Conservation (phyloP, 306 rosid species). For the Cucurbita pepo region DNA sequence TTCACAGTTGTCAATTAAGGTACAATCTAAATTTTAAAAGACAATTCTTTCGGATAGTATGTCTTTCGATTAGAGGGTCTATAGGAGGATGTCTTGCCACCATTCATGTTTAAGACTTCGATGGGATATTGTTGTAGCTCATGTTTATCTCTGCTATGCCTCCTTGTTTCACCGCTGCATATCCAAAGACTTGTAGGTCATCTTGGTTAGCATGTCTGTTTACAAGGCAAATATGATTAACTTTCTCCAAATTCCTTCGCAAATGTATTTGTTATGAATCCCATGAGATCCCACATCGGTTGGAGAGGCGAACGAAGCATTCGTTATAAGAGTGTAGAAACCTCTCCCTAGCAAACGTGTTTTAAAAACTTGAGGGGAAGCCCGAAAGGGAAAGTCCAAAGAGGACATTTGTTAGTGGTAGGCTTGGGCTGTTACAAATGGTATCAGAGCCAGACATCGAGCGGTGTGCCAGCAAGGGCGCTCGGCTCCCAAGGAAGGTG, state of each 20-base stretch:
- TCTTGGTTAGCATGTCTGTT: neutral
- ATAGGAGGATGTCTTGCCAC: neutral
- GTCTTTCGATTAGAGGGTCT: no score
- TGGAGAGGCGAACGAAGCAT: no score
- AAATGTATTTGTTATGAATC: neutral
- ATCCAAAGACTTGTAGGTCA: neutral
- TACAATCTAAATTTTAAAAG: slow-evolving; percentile 2
- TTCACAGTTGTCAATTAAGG: slow-evolving; percentile 81
- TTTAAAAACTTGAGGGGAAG: no score
- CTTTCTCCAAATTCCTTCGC: neutral
- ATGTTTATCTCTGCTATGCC: neutral
- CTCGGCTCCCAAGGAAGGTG: no score
- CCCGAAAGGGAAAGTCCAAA: no score
- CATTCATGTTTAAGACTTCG: neutral
- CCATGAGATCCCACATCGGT: neutral
- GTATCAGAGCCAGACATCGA: no score
- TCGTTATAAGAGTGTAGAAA: no score
- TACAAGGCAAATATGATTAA: neutral
- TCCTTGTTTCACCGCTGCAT: neutral
- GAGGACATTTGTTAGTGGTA: no score
- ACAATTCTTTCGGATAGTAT: neutral
- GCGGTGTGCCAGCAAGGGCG: no score
- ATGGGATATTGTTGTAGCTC: neutral
- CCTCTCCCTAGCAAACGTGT: no score
- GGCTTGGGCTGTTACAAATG: no score